Conservation (phyloP, 179 eudicot genomes). For the Pouteria campechiana region DNA sequence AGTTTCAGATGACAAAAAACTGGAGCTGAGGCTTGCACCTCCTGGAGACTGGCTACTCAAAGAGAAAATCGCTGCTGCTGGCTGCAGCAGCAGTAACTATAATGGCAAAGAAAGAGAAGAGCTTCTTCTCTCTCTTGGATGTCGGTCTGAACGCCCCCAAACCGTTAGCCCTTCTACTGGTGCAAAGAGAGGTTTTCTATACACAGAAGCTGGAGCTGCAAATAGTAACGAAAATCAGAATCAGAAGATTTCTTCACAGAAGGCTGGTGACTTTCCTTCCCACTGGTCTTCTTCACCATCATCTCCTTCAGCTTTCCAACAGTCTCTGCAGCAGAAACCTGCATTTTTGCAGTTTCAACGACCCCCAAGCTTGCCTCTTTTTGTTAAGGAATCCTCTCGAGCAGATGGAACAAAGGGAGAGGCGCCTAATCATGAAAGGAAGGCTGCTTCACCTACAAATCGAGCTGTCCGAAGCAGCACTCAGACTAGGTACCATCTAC, state of each 20-base stretch:
- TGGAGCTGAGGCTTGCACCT: slow-evolving; percentile 79
- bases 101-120: slow-evolving; percentile 12
- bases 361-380: slow-evolving; percentile 19
- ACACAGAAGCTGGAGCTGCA: neutral
- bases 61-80: slow-evolving; percentile 6
- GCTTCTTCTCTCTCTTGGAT: slow-evolving; percentile 24
- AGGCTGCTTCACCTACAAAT: slow-evolving; percentile 45
- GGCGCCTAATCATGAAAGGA: slow-evolving; percentile 36
- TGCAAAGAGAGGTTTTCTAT: neutral
- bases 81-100: slow-evolving; percentile 1
- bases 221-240: neutral
- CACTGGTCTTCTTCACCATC: slow-evolving; percentile 10
- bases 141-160: slow-evolving; percentile 1
- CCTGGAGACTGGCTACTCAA: slow-evolving; percentile 32
- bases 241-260: slow-evolving; percentile 1
- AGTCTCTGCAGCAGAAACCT: slow-evolving; percentile 1
- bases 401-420: slow-evolving; percentile 26
- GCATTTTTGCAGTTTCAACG: slow-evolving; percentile 15
- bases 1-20: slow-evolving; percentile 43
- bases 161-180: neutral
- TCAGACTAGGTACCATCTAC: slow-evolving; percentile 76
- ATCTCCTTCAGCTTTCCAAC: slow-evolving; percentile 8
- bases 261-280: neutral
- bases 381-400: slow-evolving; percentile 44
- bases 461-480: slow-evolving; percentile 58